Evolutionary conservation across 306 rosid genomes (phyloP).

Genomic region (Hippophae tibetana): DNA sequence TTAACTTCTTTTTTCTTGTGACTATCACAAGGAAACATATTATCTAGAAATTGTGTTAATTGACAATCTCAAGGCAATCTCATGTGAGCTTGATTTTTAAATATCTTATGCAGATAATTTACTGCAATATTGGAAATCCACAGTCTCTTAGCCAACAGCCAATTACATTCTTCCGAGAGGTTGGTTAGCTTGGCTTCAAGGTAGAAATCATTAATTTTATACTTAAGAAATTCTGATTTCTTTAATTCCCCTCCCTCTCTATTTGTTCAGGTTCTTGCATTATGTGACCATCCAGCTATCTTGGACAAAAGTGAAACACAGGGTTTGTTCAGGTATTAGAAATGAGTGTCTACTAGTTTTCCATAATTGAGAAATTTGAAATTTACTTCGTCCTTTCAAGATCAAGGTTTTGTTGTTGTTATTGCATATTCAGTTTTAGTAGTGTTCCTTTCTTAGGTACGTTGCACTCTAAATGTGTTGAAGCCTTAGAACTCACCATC

Average conservation of each 20-base stretch:
- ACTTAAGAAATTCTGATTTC: too few species aligned
- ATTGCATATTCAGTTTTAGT: too few species aligned
- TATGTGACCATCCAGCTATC: conserved; percentile 74
- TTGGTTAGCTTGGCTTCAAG: conserved; percentile 22
- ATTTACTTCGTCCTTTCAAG: too few species aligned
- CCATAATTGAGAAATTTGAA: too few species aligned
- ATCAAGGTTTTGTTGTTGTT: too few species aligned
- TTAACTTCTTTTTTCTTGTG: too few species aligned
- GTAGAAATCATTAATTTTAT: too few species aligned
- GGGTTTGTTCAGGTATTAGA: conserved; percentile 79
- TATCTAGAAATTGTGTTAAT: neutral
- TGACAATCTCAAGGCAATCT: neutral
- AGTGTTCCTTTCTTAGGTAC: too few species aligned
- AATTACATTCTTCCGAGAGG: conserved; percentile 87
- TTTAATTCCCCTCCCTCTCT: too few species aligned
- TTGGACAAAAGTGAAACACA: conserved; percentile 86
- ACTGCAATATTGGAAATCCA: conserved; percentile 95
- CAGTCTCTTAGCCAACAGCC: conserved; percentile 93
- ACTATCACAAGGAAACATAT: neutral
- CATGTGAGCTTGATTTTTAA: conserved; percentile 7
- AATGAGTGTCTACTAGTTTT: too few species aligned
- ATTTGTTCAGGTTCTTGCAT: conserved; percentile 59
- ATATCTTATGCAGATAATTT: conserved; percentile 49
- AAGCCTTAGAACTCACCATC: too few species aligned
- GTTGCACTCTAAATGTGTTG: too few species aligned